Conservation (phyloP, 148 eudicot genomes). For the Chenopodium album region DNA sequence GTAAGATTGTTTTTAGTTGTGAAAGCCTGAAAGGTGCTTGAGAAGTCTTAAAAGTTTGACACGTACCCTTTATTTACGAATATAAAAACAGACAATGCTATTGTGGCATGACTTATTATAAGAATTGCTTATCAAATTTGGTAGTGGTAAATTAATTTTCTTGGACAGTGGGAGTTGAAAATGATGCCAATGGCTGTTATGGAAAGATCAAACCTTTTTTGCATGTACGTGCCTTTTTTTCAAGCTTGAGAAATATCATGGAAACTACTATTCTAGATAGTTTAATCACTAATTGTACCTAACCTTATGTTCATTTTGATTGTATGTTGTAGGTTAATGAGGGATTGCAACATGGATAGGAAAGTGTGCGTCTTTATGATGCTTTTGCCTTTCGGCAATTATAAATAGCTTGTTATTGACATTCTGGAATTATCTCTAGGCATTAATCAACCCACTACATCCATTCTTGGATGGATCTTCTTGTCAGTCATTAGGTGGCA, state of each 20-base stretch:
- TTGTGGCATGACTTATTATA: neutral
- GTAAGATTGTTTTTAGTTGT: neutral
- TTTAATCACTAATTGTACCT: conserved; percentile 15
- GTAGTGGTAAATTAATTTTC: neutral
- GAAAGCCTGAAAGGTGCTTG: neutral
- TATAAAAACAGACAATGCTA: neutral
- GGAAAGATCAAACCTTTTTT: neutral
- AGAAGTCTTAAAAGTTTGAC: neutral
- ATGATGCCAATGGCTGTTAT: conserved; percentile 13
- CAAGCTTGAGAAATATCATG: conserved; percentile 11
- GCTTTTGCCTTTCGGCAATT: conserved; percentile 26
- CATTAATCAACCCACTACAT: conserved; percentile 25
- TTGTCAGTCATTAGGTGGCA: conserved; percentile 27
- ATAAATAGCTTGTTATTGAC: conserved; percentile 10
- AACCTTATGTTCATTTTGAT: conserved; percentile 17
- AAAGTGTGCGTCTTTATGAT: neutral
- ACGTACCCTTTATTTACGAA: neutral
- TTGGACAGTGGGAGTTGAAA: conserved; percentile 14
- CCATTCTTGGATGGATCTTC: conserved; percentile 31
- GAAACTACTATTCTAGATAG: conserved; percentile 15
- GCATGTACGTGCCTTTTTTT: conserved; percentile 4
- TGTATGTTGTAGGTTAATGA: conserved; percentile 12
- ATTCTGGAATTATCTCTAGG: neutral
- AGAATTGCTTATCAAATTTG: neutral
- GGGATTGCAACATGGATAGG: neutral